A percentile compares a stretch with the other conserved stretches of the same genome.
phyloP scores from a whole-genome alignment of 495 filamentous ascomycete genomes.

The Trichoderma reesei region DNA sequence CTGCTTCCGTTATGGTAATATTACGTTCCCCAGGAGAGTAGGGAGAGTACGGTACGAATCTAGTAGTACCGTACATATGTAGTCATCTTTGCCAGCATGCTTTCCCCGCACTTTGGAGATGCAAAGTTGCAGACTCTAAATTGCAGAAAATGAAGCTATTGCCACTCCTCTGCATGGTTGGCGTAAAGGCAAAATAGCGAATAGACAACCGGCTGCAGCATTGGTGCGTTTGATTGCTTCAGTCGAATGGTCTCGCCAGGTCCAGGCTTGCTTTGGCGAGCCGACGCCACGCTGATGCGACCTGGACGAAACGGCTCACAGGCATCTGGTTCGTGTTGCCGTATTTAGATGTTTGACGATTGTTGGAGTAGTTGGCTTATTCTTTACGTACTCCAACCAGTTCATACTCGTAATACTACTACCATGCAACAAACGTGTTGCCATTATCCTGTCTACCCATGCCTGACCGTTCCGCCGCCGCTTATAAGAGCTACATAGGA shows the following conservation, averaged over 20 bases:
- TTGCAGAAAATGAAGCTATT: slow-evolving; percentile 2
- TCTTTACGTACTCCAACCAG: neutral
- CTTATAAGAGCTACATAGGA: no score
- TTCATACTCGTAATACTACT: neutral
- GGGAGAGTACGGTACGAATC: neutral
- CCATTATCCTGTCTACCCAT: no score
- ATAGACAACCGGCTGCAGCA: neutral
- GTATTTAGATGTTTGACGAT: neutral
- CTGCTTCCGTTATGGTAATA: neutral
- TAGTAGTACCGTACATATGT: neutral
- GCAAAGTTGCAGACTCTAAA: neutral
- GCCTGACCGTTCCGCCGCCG: no score
- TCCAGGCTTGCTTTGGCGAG: no score
- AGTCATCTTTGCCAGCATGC: neutral
- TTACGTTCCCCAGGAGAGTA: neutral
- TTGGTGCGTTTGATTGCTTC: no score
- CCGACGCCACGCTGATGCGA: neutral
- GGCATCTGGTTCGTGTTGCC: neutral
- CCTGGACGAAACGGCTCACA: neutral
- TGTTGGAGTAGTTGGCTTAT: neutral
- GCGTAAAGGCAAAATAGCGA: no score
- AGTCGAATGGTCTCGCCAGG: no score
- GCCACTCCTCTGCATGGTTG: neutral
- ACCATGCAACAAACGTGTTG: no score
- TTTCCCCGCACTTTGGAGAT: neutral